phyloP scores from a whole-genome alignment of 352 stramenopile species.

The Pythium scleroteichum region DNA sequence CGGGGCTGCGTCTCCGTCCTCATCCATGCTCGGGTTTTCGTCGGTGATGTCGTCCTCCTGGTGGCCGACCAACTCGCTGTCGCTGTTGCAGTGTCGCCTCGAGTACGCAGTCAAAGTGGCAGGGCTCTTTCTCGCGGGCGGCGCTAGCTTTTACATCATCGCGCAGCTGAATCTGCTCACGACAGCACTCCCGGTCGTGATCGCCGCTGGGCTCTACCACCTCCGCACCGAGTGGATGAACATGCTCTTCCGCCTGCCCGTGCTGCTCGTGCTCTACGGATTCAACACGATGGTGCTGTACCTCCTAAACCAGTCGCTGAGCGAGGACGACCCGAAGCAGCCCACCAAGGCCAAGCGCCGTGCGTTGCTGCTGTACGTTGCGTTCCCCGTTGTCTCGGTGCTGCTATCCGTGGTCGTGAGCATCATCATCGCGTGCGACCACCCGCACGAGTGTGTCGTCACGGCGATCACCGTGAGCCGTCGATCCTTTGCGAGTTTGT shows the following conservation, averaged over 20 bases:
- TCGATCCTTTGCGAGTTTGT: conserved; percentile 36
- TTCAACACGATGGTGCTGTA: conserved; percentile 70
- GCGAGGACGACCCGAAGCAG: conserved; percentile 12
- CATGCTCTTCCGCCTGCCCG: conserved; percentile 71
- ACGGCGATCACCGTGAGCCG: conserved; percentile 36
- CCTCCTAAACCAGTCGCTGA: conserved; percentile 43
- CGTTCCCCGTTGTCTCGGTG: conserved; percentile 66
- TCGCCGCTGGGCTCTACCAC: conserved; percentile 55
- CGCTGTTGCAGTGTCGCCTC: conserved; percentile 67
- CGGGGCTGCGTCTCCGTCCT: conserved; percentile 7
- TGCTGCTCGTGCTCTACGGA: conserved; percentile 66
- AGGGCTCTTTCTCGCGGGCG: conserved; percentile 41
- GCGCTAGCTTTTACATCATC: conserved; percentile 53
- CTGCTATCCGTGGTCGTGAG: conserved; percentile 58
- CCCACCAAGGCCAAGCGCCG: conserved; percentile 35
- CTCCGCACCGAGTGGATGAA: conserved; percentile 79
- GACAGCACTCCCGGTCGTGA: conserved; percentile 48
- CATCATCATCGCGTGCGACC: conserved; percentile 75
- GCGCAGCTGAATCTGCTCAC: conserved; percentile 67
- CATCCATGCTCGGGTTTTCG: conserved; percentile 32
- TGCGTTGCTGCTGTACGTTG: conserved; percentile 48
- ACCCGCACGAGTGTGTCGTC: conserved; percentile 54
- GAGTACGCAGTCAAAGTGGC: conserved; percentile 72
- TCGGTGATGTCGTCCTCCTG: conserved; percentile 34
- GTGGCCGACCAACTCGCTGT: conserved; percentile 56